Conservation (phyloP, 2,329 filamentous ascomycete genomes). For the Penicillium sclerotigenum region DNA sequence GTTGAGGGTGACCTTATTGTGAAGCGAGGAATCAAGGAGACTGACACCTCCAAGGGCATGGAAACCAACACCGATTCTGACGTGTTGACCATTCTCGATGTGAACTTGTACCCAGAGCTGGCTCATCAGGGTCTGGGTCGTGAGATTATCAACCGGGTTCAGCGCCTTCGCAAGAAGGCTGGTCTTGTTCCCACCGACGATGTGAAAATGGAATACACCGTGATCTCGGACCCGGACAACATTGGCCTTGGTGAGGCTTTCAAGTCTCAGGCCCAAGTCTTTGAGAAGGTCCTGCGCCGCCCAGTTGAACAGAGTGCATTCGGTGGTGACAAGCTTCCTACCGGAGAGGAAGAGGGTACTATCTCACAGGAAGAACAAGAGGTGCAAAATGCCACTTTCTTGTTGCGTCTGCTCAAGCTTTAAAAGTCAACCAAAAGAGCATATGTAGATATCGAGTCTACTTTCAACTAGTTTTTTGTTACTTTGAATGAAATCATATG, state of each 20-base stretch:
- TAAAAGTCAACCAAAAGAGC: constrained; percentile 39
- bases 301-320: constrained; percentile 68
- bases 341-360: constrained; percentile 55
- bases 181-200: constrained; percentile 89
- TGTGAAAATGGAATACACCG: constrained; percentile 87
- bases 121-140: constrained; percentile 83
- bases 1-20: constrained; percentile 80
- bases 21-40: constrained; percentile 72
- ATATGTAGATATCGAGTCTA: constrained; percentile 11
- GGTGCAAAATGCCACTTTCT: constrained; percentile 75
- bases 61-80: constrained; percentile 88
- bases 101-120: constrained; percentile 76
- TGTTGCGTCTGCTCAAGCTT: constrained; percentile 72
- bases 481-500: constrained; percentile 5
- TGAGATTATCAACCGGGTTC: constrained; percentile 90
- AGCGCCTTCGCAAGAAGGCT: constrained; percentile 89
- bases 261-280: constrained; percentile 61
- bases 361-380: constrained; percentile 83
- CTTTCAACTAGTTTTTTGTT: not conserved
- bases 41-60: constrained; percentile 66
- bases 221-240: constrained; percentile 74
- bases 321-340: constrained; percentile 56
- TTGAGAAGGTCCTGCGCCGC: constrained; percentile 74
- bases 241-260: constrained; percentile 71
- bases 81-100: constrained; percentile 86